Evolutionary conservation across 257 asterid species (phyloP).

Genomic region (Jacaranda mimosifolia): DNA sequence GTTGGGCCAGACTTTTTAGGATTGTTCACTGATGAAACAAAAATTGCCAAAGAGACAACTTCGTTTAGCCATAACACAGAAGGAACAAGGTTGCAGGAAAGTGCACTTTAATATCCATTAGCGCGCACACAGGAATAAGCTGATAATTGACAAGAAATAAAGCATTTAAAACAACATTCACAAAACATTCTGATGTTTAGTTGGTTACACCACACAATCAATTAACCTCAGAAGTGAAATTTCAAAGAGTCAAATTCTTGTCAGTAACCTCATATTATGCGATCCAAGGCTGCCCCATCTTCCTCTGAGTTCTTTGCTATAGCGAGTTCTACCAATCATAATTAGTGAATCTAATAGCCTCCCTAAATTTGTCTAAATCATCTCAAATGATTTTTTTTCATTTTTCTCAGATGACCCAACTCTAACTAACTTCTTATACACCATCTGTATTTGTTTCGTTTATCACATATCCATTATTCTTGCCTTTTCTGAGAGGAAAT

Average conservation of each 20-base stretch:
- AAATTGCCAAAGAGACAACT: constrained; percentile 1
- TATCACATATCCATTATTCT: constrained; percentile 1
- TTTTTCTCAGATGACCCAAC: background rate
- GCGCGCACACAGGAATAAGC: constrained; percentile 16
- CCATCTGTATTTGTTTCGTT: too few species aligned
- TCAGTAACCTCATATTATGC: constrained; percentile 6
- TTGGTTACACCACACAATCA: constrained; percentile 15
- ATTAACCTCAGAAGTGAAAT: constrained; percentile 27
- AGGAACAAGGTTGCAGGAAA: background rate
- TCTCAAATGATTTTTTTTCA: background rate
- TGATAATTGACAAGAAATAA: background rate
- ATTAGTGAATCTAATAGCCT: background rate
- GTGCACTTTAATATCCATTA: background rate
- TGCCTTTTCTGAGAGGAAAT: background rate
- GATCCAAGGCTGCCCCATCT: background rate
- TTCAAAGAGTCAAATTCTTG: constrained; percentile 5
- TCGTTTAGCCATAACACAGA: constrained; percentile 8
- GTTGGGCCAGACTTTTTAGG: constrained; percentile 93
- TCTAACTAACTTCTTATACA: background rate
- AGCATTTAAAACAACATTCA: background rate
- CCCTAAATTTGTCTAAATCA: background rate
- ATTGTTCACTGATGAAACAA: constrained; percentile 83
- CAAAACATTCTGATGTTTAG: background rate
- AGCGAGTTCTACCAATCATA: background rate
- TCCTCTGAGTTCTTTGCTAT: background rate